Conservation (phyloP, 2,329 filamentous ascomycete species). For the Coniochaeta prunicola region DNA sequence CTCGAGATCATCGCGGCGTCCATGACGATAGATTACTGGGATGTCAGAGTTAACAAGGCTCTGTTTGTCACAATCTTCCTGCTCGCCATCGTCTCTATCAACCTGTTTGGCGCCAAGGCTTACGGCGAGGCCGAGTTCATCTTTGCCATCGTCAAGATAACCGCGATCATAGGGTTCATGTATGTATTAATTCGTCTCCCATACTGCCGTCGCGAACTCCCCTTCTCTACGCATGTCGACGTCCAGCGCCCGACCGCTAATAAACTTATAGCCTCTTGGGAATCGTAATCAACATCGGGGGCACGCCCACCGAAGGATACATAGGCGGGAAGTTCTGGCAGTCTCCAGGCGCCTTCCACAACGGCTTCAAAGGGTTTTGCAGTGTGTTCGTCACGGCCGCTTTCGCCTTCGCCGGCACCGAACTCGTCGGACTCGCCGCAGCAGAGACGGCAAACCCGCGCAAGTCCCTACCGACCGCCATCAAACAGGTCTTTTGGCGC, state of each 20-base stretch:
- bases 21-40: constrained; percentile 42
- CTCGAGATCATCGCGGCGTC: constrained; percentile 41
- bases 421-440: constrained; percentile 67
- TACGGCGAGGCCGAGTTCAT: constrained; percentile 56
- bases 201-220: background rate
- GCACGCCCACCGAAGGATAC: constrained; percentile 47
- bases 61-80: constrained; percentile 54
- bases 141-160: constrained; percentile 48
- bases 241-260: background rate
- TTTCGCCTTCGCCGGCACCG: constrained; percentile 66
- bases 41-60: constrained; percentile 22
- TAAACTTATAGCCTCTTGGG: constrained; percentile 12
- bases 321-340: constrained; percentile 44
- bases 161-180: constrained; percentile 28
- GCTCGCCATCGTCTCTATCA: constrained; percentile 41
- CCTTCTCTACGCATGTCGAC: background rate
- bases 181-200: constrained; percentile 5
- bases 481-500: constrained; percentile 68
- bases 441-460: constrained; percentile 64
- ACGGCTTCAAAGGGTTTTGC: constrained; percentile 70
- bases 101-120: constrained; percentile 48
- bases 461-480: constrained; percentile 69
- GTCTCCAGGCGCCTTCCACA: constrained; percentile 51
- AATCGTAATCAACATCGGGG: constrained; percentile 33
- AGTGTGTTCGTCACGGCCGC: constrained; percentile 66